phyloP scores from a whole-genome alignment of 768 basidiomycete genomes.

The Clavaria fumosa region DNA sequence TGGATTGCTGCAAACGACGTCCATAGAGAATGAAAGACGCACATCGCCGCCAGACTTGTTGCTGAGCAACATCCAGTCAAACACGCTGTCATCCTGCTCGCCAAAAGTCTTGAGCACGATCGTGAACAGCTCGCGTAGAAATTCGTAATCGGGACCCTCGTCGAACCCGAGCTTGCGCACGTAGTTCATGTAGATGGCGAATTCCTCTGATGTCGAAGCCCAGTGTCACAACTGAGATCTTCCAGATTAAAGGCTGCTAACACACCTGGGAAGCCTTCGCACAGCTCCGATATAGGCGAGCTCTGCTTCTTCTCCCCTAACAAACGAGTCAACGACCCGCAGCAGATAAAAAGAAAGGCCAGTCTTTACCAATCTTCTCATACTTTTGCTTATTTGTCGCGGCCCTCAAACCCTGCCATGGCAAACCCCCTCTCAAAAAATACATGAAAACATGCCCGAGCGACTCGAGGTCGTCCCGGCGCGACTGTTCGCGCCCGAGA shows the following conservation, averaged over 20 bases:
- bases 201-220: constrained; percentile 86
- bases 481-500: constrained; percentile 85
- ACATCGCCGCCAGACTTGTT: constrained; percentile 80
- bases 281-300: constrained; percentile 81
- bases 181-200: constrained; percentile 98
- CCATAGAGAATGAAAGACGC: too few species aligned
- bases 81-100: constrained; percentile 83
- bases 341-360: too few species aligned
- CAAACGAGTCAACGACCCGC: too few species aligned
- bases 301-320: constrained; percentile 99
- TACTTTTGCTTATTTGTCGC: constrained; percentile 99
- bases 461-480: constrained; percentile 92
- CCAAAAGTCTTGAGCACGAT: constrained; percentile 81
- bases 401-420: constrained; percentile 96
- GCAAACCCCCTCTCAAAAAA: constrained; percentile 88
- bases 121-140: constrained; percentile 84
- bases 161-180: constrained; percentile 98
- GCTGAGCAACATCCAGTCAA: constrained; percentile 95
- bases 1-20: too few species aligned
- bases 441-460: constrained; percentile 99
- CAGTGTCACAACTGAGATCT: too few species aligned
- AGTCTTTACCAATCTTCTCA: constrained; percentile 98
- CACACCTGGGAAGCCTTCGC: constrained; percentile 97
- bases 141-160: constrained; percentile 95
- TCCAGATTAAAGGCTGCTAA: too few species aligned